A percentile compares a stretch with the other conserved stretches of the same genome.
These are phyloP conservation scores for Metschnikowia bowlesiae DNA, from an alignment of 805 yeast species.

Conservation along the genomic window DNA sequence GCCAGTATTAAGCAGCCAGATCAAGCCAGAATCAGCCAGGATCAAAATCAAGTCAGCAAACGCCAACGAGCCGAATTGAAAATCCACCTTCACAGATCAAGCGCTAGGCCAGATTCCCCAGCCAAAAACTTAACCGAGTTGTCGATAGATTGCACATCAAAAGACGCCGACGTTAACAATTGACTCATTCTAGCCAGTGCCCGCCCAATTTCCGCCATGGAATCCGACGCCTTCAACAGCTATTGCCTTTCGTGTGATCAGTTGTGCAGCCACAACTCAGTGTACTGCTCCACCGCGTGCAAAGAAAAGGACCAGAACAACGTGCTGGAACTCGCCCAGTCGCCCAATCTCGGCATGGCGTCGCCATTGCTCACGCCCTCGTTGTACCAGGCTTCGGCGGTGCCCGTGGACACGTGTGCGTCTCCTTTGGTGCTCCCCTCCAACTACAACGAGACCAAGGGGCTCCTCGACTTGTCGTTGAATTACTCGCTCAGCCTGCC, in stretches of 20 bases:
- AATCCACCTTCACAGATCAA: too few species aligned
- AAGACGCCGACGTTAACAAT: not conserved
- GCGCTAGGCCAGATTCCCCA: too few species aligned
- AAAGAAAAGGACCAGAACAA: constrained; percentile 29
- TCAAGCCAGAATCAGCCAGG: too few species aligned
- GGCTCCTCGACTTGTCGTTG: constrained; percentile 28
- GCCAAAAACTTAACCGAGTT: too few species aligned
- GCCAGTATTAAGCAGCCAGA: too few species aligned
- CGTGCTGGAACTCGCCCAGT: constrained; percentile 14
- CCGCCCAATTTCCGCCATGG: constrained; percentile 5
- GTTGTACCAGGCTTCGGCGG: constrained; percentile 22
- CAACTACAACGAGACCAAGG: constrained; percentile 16
- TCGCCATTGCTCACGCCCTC: constrained; percentile 39
- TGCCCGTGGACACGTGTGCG: constrained; percentile 14
- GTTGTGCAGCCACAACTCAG: constrained; percentile 15
- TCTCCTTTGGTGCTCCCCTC: constrained; percentile 24
- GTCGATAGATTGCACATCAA: too few species aligned
- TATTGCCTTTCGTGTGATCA: constrained; percentile 20
- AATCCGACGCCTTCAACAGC: constrained; percentile 20
- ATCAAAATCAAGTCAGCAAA: too few species aligned
- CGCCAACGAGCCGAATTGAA: too few species aligned
- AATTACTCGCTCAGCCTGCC: constrained; percentile 27
- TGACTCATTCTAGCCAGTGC: not conserved
- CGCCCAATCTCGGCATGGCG: constrained; percentile 21
- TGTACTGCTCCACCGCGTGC: constrained; percentile 31